Evolutionary conservation across 345 rosid genomes (phyloP).

Genomic region (Hypericum androsaemum): DNA sequence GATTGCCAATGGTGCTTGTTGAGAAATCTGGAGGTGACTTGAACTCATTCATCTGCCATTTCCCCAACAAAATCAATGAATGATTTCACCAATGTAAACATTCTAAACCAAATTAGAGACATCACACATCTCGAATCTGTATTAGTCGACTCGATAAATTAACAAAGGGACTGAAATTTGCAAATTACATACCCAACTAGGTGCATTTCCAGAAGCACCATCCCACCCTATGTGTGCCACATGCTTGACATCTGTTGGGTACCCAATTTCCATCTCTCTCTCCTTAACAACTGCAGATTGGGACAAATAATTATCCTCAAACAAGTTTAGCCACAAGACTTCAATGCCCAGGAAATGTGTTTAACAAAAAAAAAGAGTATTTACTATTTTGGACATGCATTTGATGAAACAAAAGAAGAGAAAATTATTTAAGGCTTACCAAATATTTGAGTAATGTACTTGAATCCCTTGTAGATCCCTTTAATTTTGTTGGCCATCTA

Average conservation of each 20-base stretch:
- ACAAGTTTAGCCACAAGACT: too few relatives aligned
- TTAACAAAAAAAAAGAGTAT: too few relatives aligned
- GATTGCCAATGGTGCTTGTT: slow-evolving; percentile 33
- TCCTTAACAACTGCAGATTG: slow-evolving; percentile 52
- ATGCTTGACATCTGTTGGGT: slow-evolving; percentile 90
- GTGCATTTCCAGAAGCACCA: slow-evolving; percentile 57
- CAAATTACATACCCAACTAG: slow-evolving; percentile 66
- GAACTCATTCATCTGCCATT: slow-evolving; percentile 74
- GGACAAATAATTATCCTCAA: not conserved
- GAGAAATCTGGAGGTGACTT: slow-evolving; percentile 57
- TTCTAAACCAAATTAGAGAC: too few relatives aligned
- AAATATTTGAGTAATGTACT: slow-evolving; percentile 74
- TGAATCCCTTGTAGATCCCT: slow-evolving; percentile 81
- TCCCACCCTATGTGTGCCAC: slow-evolving; percentile 92
- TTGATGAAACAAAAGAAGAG: too few relatives aligned
- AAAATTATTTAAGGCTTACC: slow-evolving; percentile 24
- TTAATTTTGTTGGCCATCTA: slow-evolving; percentile 72
- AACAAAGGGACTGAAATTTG: too few relatives aligned
- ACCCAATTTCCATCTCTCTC: slow-evolving; percentile 79
- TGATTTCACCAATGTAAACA: not conserved
- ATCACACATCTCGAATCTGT: too few relatives aligned
- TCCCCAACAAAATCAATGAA: slow-evolving; percentile 1
- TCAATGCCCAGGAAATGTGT: not conserved
- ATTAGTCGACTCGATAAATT: too few relatives aligned
- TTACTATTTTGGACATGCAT: too few relatives aligned